Evolutionary conservation across 2,329 filamentous ascomycete genomes (phyloP), one percentile per base, ranked within the genome.

Genomic region (Xylaria sp.): DNA sequence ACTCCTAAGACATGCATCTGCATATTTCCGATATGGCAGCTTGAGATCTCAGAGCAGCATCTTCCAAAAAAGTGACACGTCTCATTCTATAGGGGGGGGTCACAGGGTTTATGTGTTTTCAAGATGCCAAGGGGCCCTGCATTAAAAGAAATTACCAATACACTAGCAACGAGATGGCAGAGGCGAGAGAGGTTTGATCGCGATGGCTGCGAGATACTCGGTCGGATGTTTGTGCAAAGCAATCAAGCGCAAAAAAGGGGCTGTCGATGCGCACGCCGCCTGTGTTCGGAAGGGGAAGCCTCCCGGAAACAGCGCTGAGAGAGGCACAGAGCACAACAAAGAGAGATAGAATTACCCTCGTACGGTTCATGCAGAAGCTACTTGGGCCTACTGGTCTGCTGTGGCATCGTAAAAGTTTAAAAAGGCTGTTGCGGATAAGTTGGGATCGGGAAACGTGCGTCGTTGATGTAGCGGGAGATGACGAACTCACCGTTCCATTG

Each of bases 1-100:
- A 48, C 20, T 51, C 48, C 54, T 50, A 60, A 67, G 65, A 66
- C 65, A 67, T 66, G 60, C 65, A 64, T 56, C 61, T 67, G 65
- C 65, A 60, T 63, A 63, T 46, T 65, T 61, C 65, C 65, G 65
- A 66, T 57, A 56, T 49, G 44, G 57, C 59, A 61, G 59, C 56
- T 60, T 64, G 44, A 64, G 61, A 67, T 67, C 63, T 61, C 48
- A 59, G 22, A 45, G 39, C 57, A 56, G 52, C 50, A 47, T 56
- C 55, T 55, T 49, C n/a, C 56, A 44, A 62, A 56, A 34, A 63
- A 59, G 56, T 62, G 62, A 66, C 62, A 61, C 52, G 60, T 67
- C 59, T 59, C 54, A 56, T 58, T 41, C 45, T 58, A 47, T 52
- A 57, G 59, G 49, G 58, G 44, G 52, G n/a, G n/a, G n/a, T n/a